Conservation (phyloP, 768 basidiomycete genomes). For the Trametes elegans region DNA sequence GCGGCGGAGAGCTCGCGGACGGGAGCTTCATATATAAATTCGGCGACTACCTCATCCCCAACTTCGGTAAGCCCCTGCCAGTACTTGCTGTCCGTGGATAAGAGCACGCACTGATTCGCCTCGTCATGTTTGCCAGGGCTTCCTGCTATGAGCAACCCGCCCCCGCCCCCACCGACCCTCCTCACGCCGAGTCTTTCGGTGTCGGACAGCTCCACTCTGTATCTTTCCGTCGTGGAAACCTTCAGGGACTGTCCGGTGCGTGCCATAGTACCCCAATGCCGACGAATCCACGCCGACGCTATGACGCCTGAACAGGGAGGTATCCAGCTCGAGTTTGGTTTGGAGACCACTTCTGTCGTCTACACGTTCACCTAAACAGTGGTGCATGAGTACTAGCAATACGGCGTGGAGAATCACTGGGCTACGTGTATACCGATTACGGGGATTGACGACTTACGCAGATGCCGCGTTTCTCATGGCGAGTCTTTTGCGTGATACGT, state of each 20-base stretch:
- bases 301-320: not conserved
- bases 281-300: not conserved
- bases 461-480: too few relatives aligned
- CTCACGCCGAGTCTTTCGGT: conserved; percentile 9
- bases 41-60: conserved; percentile 21
- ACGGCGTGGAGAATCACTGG: too few relatives aligned
- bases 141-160: conserved; percentile 11
- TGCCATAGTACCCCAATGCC: not conserved
- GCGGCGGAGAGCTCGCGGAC: conserved; percentile 12
- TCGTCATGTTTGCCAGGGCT: conserved; percentile 15
- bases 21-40: conserved; percentile 21
- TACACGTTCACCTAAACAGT: conserved; percentile 3
- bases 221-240: conserved; percentile 20
- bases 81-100: not conserved
- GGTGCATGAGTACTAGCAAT: too few relatives aligned
- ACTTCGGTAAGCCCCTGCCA: conserved; percentile 21
- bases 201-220: conserved; percentile 12
- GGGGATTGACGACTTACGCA: too few relatives aligned
- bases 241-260: conserved; percentile 22
- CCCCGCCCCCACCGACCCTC: conserved; percentile 18
- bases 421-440: too few relatives aligned
- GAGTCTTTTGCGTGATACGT: too few relatives aligned
- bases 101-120: not conserved
- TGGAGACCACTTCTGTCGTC: conserved; percentile 14
- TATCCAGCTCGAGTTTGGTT: conserved; percentile 15